Conservation (phyloP, 805 yeast genomes). For the Cyberlindnera mrakii region DNA sequence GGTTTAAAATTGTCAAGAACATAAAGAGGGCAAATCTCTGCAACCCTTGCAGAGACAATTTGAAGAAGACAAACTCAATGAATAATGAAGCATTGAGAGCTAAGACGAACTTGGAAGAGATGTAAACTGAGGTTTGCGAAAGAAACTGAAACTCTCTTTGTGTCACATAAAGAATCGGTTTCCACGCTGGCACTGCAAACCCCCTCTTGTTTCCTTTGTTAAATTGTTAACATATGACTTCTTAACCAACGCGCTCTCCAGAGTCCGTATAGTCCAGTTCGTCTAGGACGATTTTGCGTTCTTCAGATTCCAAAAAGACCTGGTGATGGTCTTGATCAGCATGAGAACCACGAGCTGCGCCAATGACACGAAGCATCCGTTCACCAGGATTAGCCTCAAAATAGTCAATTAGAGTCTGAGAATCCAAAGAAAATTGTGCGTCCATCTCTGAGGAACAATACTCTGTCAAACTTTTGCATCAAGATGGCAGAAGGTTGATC, state of each 20-base stretch:
- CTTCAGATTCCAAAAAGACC: constrained; percentile 70
- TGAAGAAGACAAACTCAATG: constrained; percentile 71
- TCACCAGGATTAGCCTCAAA: constrained; percentile 82
- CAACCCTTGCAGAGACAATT: constrained; percentile 57
- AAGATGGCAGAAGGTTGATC: constrained; percentile 83
- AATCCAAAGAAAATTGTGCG: constrained; percentile 71
- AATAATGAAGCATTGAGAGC: constrained; percentile 52
- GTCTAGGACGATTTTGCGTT: constrained; percentile 47
- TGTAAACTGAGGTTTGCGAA: constrained; percentile 61
- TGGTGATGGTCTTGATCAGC: constrained; percentile 68
- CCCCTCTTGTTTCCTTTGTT: constrained; percentile 30
- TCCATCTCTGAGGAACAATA: constrained; percentile 67
- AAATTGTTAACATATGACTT: constrained; percentile 28
- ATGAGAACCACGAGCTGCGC: constrained; percentile 77
- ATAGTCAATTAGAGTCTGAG: constrained; percentile 51
- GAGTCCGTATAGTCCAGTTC: constrained; percentile 60
- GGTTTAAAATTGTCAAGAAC: constrained; percentile 51
- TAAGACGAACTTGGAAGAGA: constrained; percentile 54
- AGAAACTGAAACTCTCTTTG: constrained; percentile 55
- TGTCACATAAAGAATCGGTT: constrained; percentile 42
- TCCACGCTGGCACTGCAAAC: constrained; percentile 37
- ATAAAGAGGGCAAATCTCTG: constrained; percentile 78
- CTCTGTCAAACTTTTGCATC: constrained; percentile 71
- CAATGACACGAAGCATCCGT: constrained; percentile 86
- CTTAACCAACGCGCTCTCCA: constrained; percentile 52